Base-by-base conservation (phyloP, 805 yeast species). In the Saccharomycopsis babjevae region DNA sequence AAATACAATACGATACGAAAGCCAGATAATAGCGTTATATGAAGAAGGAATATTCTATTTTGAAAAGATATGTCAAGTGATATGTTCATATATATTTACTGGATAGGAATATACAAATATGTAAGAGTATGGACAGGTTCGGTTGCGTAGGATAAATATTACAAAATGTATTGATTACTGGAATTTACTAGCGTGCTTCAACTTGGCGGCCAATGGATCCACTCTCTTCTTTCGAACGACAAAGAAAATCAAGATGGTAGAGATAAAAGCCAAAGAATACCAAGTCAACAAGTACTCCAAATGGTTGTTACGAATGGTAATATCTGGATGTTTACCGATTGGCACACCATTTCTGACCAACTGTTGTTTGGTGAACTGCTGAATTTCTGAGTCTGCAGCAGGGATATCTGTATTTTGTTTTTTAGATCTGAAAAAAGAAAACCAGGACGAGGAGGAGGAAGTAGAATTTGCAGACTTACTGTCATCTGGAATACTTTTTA, bases 211-310 rank as follows among this genome's bases (percentile, higher is more conserved):
- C 55, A 72, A 65, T 34, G 81, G 79, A 62, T 74, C 76, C 43
- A 71, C 68, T 39, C 70, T 58, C 61, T 66, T 67, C 68, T 81
- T 82, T 64, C 73, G 77, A 61, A 85, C 66, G 20, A 85, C 80
- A 36, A 80, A 69, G 32, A 78, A 66, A 39, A 94, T 77, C 73
- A 90, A 80, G 39, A 86, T 82, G 0, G 91, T 67, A 42, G 96
- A 86, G 43, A 89, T 81, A 50, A 88, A 67, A 1, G 91, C 83
- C 52, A 93, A 79, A 0, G 97, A 96, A 71, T 89, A 93, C 99
- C 99, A 94, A 0, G 99, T 94, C 22, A 90, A 83, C 68, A 94
- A 75, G 71, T 94, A 94, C 71, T 93, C 97, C 71, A 92, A 74
- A 70, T 94, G 99, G 69, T 91, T 90, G 71, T 94, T 94, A 63